These are phyloP conservation scores for Myxozyma kluyveri DNA, from an alignment of 805 yeast genomes.

Conservation along the genomic window DNA sequence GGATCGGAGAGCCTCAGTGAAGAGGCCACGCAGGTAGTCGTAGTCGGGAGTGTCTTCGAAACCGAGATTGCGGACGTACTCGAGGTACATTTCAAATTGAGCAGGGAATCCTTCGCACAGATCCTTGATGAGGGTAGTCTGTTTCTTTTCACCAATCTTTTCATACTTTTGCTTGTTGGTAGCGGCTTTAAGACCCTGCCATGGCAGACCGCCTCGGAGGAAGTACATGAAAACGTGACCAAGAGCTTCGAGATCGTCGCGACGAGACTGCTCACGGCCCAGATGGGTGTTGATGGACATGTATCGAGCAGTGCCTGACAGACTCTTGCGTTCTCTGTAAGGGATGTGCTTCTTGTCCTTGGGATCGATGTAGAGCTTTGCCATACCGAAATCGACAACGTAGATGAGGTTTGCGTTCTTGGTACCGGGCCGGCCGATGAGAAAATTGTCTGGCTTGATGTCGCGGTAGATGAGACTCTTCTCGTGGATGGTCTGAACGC, in stretches of 20 bases:
- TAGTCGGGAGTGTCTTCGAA: conserved; percentile 96
- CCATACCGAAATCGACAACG: conserved; percentile 98
- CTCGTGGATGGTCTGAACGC: conserved; percentile 83
- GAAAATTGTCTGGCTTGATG: conserved; percentile 95
- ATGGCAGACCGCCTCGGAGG: conserved; percentile 88
- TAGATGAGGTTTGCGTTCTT: conserved; percentile 82
- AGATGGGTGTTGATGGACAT: conserved; percentile 97
- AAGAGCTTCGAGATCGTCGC: conserved; percentile 94
- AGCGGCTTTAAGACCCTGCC: conserved; percentile 99
- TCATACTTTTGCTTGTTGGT: conserved; percentile 97
- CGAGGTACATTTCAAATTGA: conserved; percentile 89
- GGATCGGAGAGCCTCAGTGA: conserved; percentile 74
- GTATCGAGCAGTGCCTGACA: conserved; percentile 97
- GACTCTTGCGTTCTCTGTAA: conserved; percentile 89
- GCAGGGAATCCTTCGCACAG: conserved; percentile 85
- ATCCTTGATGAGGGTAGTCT: conserved; percentile 80
- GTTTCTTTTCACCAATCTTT: conserved; percentile 94
- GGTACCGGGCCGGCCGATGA: conserved; percentile 84
- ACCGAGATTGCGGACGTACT: conserved; percentile 79
- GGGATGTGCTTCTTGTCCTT: conserved; percentile 94
- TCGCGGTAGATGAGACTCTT: conserved; percentile 92
- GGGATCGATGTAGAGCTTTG: conserved; percentile 96
- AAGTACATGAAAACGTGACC: conserved; percentile 97
- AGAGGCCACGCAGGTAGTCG: conserved; percentile 72
- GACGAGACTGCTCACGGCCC: conserved; percentile 93